Evolutionary conservation across 768 basidiomycete species (phyloP).

Genomic region (Hericium alpestre): DNA sequence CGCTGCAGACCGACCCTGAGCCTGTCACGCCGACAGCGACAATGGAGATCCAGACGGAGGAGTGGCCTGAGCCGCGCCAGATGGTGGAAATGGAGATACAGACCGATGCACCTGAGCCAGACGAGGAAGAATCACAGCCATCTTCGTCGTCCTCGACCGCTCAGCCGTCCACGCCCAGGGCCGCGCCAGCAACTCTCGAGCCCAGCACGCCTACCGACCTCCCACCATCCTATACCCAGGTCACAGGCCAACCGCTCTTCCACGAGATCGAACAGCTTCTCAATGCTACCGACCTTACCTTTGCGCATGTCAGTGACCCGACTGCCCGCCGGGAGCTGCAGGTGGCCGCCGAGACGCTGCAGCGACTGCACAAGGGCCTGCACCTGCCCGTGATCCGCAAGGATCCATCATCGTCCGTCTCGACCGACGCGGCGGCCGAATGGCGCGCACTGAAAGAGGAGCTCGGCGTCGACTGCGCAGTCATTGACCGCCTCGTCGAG

Average conservation of each 20-base stretch:
- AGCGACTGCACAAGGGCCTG: conserved; percentile 62
- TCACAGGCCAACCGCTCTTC: conserved; percentile 25
- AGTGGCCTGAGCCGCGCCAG: conserved; percentile 17
- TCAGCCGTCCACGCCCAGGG: conserved; percentile 59
- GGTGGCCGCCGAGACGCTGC: conserved; percentile 47
- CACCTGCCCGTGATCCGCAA: conserved; percentile 32
- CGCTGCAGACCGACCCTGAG: conserved; percentile 36
- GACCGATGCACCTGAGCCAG: conserved; percentile 38
- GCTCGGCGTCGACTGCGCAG: conserved; percentile 64
- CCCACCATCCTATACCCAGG: conserved; percentile 66
- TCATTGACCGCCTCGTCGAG: conserved; percentile 64
- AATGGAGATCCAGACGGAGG: conserved; percentile 16
- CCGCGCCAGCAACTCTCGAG: conserved; percentile 18
- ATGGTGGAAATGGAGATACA: conserved; percentile 52
- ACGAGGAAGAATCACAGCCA: conserved; percentile 28
- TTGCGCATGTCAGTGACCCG: conserved; percentile 10
- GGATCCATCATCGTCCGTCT: conserved; percentile 36
- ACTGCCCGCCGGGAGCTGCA: conserved; percentile 28
- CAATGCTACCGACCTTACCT: conserved; percentile 8
- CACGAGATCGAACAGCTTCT: conserved; percentile 17
- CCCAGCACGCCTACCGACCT: conserved; percentile 32
- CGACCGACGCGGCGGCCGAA: conserved; percentile 58
- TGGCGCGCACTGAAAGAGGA: conserved; percentile 76
- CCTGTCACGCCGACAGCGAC: not conserved
- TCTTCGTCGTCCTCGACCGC: conserved; percentile 63